Percentiles rank a stretch among this genome's conserved stretches.
Evolutionary conservation across 192 early-diverging fungal species (phyloP).

Genomic region (Phycomyces nitens): DNA sequence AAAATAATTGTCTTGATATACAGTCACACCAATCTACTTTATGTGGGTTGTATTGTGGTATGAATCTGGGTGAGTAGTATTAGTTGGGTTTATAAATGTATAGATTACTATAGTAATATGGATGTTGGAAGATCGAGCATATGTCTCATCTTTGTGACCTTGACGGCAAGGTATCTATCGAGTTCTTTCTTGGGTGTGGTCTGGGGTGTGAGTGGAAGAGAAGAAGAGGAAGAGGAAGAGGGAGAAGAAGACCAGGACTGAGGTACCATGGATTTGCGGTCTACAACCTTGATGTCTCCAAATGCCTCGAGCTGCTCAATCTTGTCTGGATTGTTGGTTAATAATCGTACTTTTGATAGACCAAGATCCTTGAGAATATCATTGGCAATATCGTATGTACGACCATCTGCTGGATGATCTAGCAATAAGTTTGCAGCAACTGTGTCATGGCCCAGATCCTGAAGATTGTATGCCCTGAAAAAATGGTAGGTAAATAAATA

Average conservation of each 20-base stretch:
- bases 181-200: too few relatives aligned
- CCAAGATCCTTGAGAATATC: slow-evolving; percentile 84
- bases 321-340: slow-evolving; percentile 98
- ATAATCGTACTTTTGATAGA: slow-evolving; percentile 63
- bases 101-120: too few relatives aligned
- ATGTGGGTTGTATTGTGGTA: too few relatives aligned
- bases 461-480: slow-evolving; percentile 90
- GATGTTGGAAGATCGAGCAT: too few relatives aligned
- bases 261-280: slow-evolving; percentile 93
- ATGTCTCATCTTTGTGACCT: too few relatives aligned
- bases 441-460: slow-evolving; percentile 94
- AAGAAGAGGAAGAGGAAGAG: neutral
- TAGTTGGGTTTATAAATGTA: too few relatives aligned
- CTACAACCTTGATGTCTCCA: slow-evolving; percentile 68
- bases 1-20: too few relatives aligned
- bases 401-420: slow-evolving; percentile 89
- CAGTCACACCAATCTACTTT: too few relatives aligned
- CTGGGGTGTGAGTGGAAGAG: too few relatives aligned
- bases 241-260: slow-evolving; percentile 62
- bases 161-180: too few relatives aligned
- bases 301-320: slow-evolving; percentile 70
- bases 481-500: neutral
- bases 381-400: slow-evolving; percentile 86
- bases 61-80: too few relatives aligned
- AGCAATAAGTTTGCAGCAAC: slow-evolving; percentile 86